These are phyloP conservation scores for Chalciporus piperatus DNA, from an alignment of 768 basidiomycete species.

Conservation along the genomic window DNA sequence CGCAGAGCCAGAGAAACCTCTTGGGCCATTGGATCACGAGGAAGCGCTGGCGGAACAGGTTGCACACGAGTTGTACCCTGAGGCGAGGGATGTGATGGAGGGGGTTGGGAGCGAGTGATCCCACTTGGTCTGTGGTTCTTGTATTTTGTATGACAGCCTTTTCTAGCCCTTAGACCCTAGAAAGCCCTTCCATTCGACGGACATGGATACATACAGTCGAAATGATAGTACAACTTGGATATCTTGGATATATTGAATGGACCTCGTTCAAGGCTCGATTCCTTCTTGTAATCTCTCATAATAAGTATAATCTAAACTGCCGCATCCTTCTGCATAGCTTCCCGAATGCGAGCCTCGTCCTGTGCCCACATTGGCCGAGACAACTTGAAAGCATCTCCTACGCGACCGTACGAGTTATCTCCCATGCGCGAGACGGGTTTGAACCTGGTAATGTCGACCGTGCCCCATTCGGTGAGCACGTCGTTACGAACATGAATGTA, in stretches of 20 bases:
- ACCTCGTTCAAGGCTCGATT: no score
- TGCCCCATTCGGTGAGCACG: constrained; percentile 33
- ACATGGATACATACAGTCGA: not conserved
- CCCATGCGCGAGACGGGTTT: constrained; percentile 36
- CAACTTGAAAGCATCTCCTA: constrained; percentile 23
- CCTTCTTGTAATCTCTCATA: no score
- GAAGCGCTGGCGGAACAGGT: constrained; percentile 51
- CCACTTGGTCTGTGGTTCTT: not conserved
- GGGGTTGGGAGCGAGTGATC: constrained; percentile 3
- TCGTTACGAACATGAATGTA: constrained; percentile 43
- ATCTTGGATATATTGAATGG: not conserved
- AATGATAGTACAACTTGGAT: not conserved
- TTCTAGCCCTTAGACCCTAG: not conserved
- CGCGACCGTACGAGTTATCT: constrained; percentile 34
- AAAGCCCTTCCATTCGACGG: not conserved
- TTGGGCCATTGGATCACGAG: constrained; percentile 47
- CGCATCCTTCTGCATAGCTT: constrained; percentile 1
- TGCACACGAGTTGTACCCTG: constrained; percentile 53
- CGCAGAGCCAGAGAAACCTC: constrained; percentile 19
- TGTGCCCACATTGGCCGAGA: constrained; percentile 10
- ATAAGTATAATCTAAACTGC: not conserved
- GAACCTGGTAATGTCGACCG: constrained; percentile 35
- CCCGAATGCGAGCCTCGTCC: constrained; percentile 8
- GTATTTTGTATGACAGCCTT: not conserved
- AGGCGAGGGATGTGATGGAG: constrained; percentile 19